Evolutionary conservation across 228 moss, liverwort and hornwort genomes (phyloP).

Genomic region (Sphagnum magellanicum): DNA sequence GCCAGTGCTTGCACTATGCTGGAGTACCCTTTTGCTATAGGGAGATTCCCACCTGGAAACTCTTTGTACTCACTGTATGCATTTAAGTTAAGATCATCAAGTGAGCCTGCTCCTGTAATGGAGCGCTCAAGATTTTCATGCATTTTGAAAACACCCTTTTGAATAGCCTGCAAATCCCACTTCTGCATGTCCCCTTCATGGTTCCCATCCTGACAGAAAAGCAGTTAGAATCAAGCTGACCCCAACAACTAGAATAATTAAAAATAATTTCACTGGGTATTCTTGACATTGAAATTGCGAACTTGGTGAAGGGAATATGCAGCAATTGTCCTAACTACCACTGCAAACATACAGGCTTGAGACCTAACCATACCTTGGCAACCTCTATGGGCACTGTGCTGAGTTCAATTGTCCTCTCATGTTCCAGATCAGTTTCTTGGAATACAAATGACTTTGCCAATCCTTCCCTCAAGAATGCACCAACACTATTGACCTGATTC

Average conservation of each 20-base stretch:
- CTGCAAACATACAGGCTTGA: too few relatives aligned
- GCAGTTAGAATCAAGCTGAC: too few relatives aligned
- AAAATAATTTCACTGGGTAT: too few relatives aligned
- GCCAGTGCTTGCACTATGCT: conserved; percentile 18
- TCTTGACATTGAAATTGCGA: too few relatives aligned
- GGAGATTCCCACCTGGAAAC: conserved; percentile 17
- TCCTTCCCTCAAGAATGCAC: conserved; percentile 17
- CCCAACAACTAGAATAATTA: too few relatives aligned
- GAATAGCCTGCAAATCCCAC: conserved; percentile 1
- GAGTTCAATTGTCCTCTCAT: not conserved
- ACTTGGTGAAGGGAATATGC: too few relatives aligned
- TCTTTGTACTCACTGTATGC: conserved; percentile 26
- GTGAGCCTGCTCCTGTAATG: conserved; percentile 22
- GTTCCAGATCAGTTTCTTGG: not conserved
- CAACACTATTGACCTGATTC: conserved; percentile 3
- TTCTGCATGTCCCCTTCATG: not conserved
- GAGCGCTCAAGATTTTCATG: conserved; percentile 21
- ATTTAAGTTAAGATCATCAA: conserved; percentile 22
- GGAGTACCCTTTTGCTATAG: conserved; percentile 23
- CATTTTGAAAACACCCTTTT: conserved; percentile 14
- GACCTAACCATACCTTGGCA: too few relatives aligned
- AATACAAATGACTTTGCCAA: conserved; percentile 7
- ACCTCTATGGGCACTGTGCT: too few relatives aligned
- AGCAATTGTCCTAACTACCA: too few relatives aligned
- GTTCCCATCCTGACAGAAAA: not conserved